Evolutionary conservation across 2,329 filamentous ascomycete genomes (phyloP).

Genomic region (Immersiporthe knoxdaviesiana): DNA sequence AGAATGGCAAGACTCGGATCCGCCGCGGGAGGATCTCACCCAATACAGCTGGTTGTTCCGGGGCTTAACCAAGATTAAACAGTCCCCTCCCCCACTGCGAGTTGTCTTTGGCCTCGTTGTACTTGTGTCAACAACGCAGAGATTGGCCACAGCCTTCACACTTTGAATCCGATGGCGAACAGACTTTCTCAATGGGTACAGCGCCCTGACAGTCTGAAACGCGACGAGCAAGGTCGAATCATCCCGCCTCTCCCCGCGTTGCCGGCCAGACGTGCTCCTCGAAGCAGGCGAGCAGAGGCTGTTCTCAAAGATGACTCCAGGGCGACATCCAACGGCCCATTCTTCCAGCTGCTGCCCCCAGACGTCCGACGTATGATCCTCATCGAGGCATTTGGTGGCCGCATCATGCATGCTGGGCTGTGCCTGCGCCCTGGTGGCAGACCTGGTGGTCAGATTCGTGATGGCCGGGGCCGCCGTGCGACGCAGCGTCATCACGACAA

Average conservation of each 20-base stretch:
- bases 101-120: no score
- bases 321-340: conserved; percentile 2
- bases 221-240: not conserved
- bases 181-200: not conserved
- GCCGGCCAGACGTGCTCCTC: not conserved
- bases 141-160: no score
- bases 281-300: not conserved
- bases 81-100: no score
- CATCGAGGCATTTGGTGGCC: conserved; percentile 19
- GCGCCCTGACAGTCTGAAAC: not conserved
- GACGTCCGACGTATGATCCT: conserved; percentile 20
- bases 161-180: not conserved
- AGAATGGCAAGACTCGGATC: not conserved
- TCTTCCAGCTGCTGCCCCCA: conserved; percentile 12
- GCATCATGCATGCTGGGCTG: conserved; percentile 10
- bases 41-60: not conserved
- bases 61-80: not conserved
- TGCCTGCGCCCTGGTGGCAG: not conserved
- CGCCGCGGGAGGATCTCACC: not conserved
- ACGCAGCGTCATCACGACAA: not conserved
- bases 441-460: not conserved
- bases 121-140: no score
- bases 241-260: not conserved
- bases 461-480: not conserved
- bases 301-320: not conserved